Conservation (phyloP, 108 stramenopile genomes). For the Skeletonema tropicum region DNA sequence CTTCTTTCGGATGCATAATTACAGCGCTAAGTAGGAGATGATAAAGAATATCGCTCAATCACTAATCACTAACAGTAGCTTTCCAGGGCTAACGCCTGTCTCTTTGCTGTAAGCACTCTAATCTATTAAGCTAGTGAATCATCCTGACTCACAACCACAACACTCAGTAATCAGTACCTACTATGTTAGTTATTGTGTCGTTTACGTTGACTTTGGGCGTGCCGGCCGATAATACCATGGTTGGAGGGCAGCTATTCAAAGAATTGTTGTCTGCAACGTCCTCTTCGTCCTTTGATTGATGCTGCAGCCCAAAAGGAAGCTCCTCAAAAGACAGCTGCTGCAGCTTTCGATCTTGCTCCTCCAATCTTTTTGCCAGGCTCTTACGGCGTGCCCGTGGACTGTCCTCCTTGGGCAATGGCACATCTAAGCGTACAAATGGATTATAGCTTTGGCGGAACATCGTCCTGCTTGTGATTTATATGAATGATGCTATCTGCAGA, state of each 20-base stretch:
- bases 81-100: too few relatives aligned
- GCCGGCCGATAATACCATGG: too few relatives aligned
- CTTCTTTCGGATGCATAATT: too few relatives aligned
- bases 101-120: background rate
- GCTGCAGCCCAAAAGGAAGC: background rate
- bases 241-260: background rate
- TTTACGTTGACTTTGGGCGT: too few relatives aligned
- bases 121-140: conserved; percentile 2
- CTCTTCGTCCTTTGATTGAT: background rate
- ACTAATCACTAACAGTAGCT: too few relatives aligned
- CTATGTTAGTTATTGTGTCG: too few relatives aligned
- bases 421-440: background rate
- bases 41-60: too few relatives aligned
- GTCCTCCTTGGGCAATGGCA: background rate
- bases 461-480: background rate
- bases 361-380: background rate
- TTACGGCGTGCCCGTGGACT: background rate
- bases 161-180: conserved; percentile 9
- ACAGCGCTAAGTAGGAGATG: too few relatives aligned
- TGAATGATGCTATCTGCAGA: too few relatives aligned
- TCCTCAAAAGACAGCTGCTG: background rate
- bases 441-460: background rate
- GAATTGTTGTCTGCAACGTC: background rate
- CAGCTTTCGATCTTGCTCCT: background rate
- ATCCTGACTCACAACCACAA: conserved; percentile 9